Percentiles rank a stretch among this genome's conserved stretches.
Conservation (phyloP, 805 yeast species). For the Cyberlindnera mrakii region DNA sequence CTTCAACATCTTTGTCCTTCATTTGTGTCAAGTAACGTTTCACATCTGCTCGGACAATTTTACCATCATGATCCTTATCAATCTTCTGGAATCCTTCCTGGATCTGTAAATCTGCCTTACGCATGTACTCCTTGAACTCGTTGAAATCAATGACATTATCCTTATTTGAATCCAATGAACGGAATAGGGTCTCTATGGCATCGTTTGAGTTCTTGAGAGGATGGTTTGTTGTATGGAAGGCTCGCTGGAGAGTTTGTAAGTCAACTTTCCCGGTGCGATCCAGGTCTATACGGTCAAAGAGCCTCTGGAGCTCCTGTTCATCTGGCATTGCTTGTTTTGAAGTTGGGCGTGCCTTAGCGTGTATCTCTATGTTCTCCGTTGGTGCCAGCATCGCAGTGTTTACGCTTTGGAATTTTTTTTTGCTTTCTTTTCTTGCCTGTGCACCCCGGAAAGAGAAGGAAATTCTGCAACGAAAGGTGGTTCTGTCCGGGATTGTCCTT, state of each 20-base stretch:
- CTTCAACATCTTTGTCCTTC: conserved; percentile 42
- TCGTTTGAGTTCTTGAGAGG: conserved; percentile 58
- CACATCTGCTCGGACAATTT: conserved; percentile 58
- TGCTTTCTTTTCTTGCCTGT: neutral
- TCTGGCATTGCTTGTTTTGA: neutral
- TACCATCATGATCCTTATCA: conserved; percentile 72
- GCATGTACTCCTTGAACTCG: conserved; percentile 61
- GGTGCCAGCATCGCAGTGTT: neutral
- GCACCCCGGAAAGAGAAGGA: too few species aligned
- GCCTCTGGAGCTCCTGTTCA: conserved; percentile 5
- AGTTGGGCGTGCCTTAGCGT: neutral
- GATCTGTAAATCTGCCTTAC: conserved; percentile 66
- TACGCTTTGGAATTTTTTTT: neutral
- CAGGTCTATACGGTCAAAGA: conserved; percentile 41
- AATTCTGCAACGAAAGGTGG: too few species aligned
- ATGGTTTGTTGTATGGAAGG: conserved; percentile 42
- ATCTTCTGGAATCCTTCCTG: conserved; percentile 59
- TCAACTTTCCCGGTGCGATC: conserved; percentile 32
- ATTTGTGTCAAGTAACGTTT: conserved; percentile 51
- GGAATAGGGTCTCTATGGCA: conserved; percentile 51
- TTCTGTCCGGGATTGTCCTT: too few species aligned
- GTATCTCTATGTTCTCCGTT: neutral
- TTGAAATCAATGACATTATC: conserved; percentile 55
- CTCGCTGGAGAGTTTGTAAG: conserved; percentile 29
- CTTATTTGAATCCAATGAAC: conserved; percentile 50